Conservation (phyloP, 345 rosid species). For the Clarkia xantiana region DNA sequence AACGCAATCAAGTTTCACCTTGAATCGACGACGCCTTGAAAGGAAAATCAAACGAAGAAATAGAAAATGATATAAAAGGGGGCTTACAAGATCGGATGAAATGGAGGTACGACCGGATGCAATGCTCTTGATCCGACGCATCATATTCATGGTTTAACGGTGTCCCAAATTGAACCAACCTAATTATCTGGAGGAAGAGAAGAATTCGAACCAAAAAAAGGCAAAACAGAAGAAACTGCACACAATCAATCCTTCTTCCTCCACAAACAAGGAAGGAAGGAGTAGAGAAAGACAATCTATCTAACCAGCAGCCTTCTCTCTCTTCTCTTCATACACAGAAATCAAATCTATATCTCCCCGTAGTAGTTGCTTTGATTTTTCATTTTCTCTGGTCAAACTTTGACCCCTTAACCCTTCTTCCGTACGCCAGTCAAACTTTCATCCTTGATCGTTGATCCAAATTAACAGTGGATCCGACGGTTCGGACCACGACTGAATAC, state of each 20-base stretch:
- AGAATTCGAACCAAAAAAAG: too few species aligned
- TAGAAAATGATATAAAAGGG: neutral
- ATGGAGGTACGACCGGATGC: slow-evolving; percentile 82
- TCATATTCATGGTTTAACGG: slow-evolving; percentile 50
- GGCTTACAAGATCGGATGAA: slow-evolving; percentile 72
- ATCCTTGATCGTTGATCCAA: slow-evolving; percentile 4
- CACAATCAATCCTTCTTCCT: too few species aligned
- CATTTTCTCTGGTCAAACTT: slow-evolving; percentile 9
- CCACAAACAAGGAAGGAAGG: neutral
- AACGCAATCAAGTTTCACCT: neutral
- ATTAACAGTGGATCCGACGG: slow-evolving; percentile 2
- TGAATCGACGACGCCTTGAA: neutral
- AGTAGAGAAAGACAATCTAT: neutral
- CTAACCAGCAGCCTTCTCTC: neutral
- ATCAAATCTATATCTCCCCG: neutral
- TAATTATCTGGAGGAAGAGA: neutral
- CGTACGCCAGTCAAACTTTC: slow-evolving; percentile 6
- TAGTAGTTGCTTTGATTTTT: neutral
- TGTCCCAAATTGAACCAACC: slow-evolving; percentile 3
- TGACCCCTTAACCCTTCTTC: neutral
- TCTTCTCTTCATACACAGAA: too few species aligned
- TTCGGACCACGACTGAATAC: neutral
- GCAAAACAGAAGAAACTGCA: neutral
- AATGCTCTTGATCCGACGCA: slow-evolving; percentile 92
- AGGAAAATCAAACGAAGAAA: neutral